A percentile compares a stretch with the other conserved stretches of the same genome.
phyloP scores from a whole-genome alignment of 139 green algal species.

The Desmodesmus armatus region DNA sequence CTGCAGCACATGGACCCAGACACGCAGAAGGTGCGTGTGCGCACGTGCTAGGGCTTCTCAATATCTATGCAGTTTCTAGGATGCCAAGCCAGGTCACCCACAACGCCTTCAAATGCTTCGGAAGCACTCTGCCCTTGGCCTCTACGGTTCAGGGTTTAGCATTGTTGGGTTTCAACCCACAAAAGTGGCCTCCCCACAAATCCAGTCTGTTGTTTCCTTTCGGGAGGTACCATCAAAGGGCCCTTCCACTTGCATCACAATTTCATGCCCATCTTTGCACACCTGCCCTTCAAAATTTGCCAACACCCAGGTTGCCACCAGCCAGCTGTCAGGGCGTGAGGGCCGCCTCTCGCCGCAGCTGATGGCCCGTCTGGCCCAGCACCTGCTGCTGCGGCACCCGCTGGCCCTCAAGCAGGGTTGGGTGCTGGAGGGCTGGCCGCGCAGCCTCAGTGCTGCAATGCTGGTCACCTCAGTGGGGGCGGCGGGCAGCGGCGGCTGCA shows the following conservation, averaged over 20 bases:
- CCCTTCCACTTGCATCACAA: too few relatives aligned
- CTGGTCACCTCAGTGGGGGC: neutral
- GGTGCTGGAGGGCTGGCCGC: conserved; percentile 41
- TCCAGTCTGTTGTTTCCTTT: too few relatives aligned
- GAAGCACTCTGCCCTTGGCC: too few relatives aligned
- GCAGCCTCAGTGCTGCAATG: neutral
- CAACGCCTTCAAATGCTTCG: too few relatives aligned
- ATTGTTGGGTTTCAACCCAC: too few relatives aligned
- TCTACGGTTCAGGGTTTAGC: too few relatives aligned
- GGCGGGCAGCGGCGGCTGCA: too few relatives aligned
- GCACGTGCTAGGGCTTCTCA: too few relatives aligned
- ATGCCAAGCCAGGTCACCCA: too few relatives aligned
- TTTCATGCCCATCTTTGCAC: neutral
- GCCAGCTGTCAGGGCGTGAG: conserved; percentile 32
- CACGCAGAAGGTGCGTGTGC: conserved; percentile 40
- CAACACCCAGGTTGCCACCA: neutral
- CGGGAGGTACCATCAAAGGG: too few relatives aligned
- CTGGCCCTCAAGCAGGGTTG: conserved; percentile 23
- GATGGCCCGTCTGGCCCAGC: conserved; percentile 24
- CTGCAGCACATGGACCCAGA: conserved; percentile 21
- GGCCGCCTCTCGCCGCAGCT: neutral
- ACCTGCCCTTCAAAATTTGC: neutral
- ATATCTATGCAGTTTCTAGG: too few relatives aligned
- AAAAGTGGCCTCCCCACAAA: too few relatives aligned
- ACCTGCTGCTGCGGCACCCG: conserved; percentile 31